Evolutionary conservation across 306 rosid species (phyloP).

Genomic region (Styphnolobium japonicum): DNA sequence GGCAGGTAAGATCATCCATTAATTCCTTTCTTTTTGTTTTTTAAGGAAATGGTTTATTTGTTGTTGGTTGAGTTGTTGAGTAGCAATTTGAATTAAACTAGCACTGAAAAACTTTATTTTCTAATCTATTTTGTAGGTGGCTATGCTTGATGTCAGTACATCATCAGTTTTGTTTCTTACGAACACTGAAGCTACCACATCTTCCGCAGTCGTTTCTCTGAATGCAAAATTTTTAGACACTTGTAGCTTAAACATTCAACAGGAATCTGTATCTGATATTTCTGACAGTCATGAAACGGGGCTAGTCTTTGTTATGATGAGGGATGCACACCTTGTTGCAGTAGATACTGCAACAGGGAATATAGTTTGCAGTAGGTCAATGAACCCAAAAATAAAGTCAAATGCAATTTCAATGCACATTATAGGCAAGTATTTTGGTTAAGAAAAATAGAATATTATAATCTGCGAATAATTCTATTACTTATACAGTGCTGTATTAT

Average conservation of each 20-base stretch:
- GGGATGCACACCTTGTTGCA: slow-evolving; percentile 50
- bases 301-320: slow-evolving; percentile 49
- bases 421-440: slow-evolving; percentile 55
- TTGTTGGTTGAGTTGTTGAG: slow-evolving; percentile 5
- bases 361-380: slow-evolving; percentile 44
- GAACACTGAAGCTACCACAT: slow-evolving; percentile 46
- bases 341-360: slow-evolving; percentile 54
- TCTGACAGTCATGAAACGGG: slow-evolving; percentile 42
- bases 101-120: slow-evolving; percentile 23
- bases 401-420: slow-evolving; percentile 64
- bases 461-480: neutral
- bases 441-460: slow-evolving; percentile 22
- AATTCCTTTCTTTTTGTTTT: neutral
- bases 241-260: slow-evolving; percentile 36
- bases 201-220: slow-evolving; percentile 59
- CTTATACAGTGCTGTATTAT: slow-evolving; percentile 21
- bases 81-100: slow-evolving; percentile 23
- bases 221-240: slow-evolving; percentile 50
- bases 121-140: slow-evolving; percentile 62
- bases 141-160: slow-evolving; percentile 62
- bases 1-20: slow-evolving; percentile 56
- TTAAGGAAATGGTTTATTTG: neutral
- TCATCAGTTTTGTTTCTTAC: slow-evolving; percentile 65
- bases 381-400: slow-evolving; percentile 41
- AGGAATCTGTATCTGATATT: slow-evolving; percentile 43